Base-by-base conservation (phyloP, 2,329 filamentous ascomycete genomes). In the Apiospora aurea region DNA sequence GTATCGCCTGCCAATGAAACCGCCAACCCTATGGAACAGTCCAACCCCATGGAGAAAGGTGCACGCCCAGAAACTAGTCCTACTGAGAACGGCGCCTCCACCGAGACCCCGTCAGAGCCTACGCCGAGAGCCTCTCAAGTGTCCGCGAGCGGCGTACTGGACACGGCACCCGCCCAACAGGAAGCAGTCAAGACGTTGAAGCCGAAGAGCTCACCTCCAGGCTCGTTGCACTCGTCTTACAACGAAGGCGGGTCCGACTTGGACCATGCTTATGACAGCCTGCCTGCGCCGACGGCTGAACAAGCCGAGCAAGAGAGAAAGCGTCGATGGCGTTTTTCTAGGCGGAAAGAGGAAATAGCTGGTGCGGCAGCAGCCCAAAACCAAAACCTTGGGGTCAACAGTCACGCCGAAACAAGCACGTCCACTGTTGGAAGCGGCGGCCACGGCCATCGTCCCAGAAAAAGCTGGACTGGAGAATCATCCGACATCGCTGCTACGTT, bases 161-260 rank as follows among this genome's bases (percentile, higher is more conserved):
- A 86, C 69, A 82, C 85, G 71, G 80, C 41, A 29, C 47, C 67
- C 5, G 24, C 46, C n/a, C 70, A 83, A 70, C 82, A 86, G 73
- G 82, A 84, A 77, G 78, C 78, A 71, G 87, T 81, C 4, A 79
- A 82, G 69, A 79, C 88, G 0, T 80, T 95, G 44, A 91, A 89
- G 75, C 90, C 91, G 0, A 90, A 90, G 74, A 87, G 88, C 73
- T 97, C 94, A 0, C 94, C 94, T 0, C 90, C 93, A 0, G 90
- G 91, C 2, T 97, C 95, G 0, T 86, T 95, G 72, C 90, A 93
- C 76, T 96, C 94, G 41, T 90, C 88, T 0, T 90, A 91, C 75
- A 96, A 96, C 34, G 95, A 97, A 75, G 90, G 91, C 29, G 90
- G 92, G 29, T 97, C 94, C 0, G 95, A 97, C 78, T 80, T 91